phyloP scores from a whole-genome alignment of 148 eudicot species.

The Rhododendron henanense region DNA sequence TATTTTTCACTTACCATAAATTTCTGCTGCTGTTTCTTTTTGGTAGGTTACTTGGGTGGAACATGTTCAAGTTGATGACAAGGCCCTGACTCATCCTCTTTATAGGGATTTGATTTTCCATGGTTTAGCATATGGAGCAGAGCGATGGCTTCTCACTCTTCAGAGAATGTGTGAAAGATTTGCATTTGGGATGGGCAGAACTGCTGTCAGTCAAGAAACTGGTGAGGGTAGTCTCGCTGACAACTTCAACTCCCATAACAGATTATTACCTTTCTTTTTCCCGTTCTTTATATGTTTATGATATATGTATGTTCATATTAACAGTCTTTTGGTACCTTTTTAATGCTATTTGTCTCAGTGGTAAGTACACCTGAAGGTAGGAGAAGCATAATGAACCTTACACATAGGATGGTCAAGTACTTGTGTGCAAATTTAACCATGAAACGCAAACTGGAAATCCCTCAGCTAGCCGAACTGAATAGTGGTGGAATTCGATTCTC shows the following conservation, averaged over 20 bases:
- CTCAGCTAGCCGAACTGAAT: constrained; percentile 18
- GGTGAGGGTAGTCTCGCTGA: not conserved
- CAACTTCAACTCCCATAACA: not conserved
- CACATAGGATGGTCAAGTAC: constrained; percentile 43
- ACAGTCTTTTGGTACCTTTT: not conserved
- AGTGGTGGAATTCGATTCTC: constrained; percentile 25
- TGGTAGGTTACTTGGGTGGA: constrained; percentile 33
- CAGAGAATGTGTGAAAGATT: constrained; percentile 13
- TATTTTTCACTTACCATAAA: not conserved
- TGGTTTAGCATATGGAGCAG: constrained; percentile 23
- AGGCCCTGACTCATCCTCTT: constrained; percentile 17
- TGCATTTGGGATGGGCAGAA: constrained; percentile 5
- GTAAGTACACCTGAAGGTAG: constrained; percentile 31
- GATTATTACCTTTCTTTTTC: not conserved
- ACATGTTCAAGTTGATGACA: constrained; percentile 33
- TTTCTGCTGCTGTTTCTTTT: not conserved
- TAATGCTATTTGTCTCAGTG: constrained; percentile 6
- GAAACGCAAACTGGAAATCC: constrained; percentile 12
- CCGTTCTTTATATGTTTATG: not conserved
- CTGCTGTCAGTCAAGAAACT: not conserved
- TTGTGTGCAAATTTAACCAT: constrained; percentile 35
- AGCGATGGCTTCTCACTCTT: constrained; percentile 8
- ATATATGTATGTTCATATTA: not conserved
- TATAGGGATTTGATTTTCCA: constrained; percentile 16
- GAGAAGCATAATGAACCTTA: constrained; percentile 35